Conservation (phyloP, 2,329 filamentous ascomycete genomes). For the Aspergillus versicolor region DNA sequence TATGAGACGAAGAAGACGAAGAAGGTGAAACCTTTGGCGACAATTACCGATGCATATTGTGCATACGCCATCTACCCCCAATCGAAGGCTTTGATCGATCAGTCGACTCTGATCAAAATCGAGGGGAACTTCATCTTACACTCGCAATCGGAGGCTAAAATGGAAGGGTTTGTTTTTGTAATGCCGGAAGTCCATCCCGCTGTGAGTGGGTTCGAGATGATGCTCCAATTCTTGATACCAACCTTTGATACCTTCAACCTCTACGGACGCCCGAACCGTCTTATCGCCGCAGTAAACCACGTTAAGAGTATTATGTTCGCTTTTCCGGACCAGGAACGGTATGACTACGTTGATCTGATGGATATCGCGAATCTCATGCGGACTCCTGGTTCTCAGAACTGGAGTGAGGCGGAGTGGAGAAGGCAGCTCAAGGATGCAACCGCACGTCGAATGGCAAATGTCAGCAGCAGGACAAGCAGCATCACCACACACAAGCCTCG, state of each 20-base stretch:
- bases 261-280: slow-evolving; percentile 82
- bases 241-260: slow-evolving; percentile 89
- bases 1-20: slow-evolving; percentile 94
- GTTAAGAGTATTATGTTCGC: slow-evolving; percentile 94
- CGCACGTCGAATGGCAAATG: slow-evolving; percentile 47
- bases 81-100: slow-evolving; percentile 87
- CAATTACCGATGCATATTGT: slow-evolving; percentile 85
- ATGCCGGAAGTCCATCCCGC: slow-evolving; percentile 96
- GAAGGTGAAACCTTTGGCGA: slow-evolving; percentile 85
- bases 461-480: slow-evolving; percentile 48
- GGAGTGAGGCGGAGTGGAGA: slow-evolving; percentile 88
- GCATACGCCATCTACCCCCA: slow-evolving; percentile 96
- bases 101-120: slow-evolving; percentile 89
- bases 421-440: slow-evolving; percentile 86
- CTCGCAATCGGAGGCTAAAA: slow-evolving; percentile 70
- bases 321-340: slow-evolving; percentile 83
- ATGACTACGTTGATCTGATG: slow-evolving; percentile 85
- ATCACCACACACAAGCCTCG: slow-evolving; percentile 56
- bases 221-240: slow-evolving; percentile 88
- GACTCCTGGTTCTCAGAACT: slow-evolving; percentile 70
- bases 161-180: slow-evolving; percentile 94
- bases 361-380: slow-evolving; percentile 81
- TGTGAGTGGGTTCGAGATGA: slow-evolving; percentile 91
- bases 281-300: slow-evolving; percentile 86
- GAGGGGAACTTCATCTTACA: slow-evolving; percentile 90